phyloP scores from a whole-genome alignment of 805 yeast species.

The Candida ortonii region DNA sequence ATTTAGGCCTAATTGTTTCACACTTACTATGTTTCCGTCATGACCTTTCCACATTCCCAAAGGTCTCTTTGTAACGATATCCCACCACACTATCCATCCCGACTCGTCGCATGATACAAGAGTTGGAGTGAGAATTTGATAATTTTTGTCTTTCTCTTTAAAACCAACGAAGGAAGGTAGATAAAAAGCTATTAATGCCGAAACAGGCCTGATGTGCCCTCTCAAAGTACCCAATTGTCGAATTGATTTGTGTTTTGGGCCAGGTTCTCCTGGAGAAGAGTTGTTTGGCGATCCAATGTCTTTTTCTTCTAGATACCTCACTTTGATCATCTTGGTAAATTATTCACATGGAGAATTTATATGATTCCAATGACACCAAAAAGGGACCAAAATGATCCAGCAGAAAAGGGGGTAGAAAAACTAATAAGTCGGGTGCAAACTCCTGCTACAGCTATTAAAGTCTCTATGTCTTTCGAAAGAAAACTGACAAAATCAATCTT shows the following conservation, averaged over 20 bases:
- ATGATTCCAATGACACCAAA: too few relatives aligned
- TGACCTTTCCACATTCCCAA: conserved; percentile 61
- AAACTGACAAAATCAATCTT: too few relatives aligned
- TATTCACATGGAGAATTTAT: too few relatives aligned
- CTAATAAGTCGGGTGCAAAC: too few relatives aligned
- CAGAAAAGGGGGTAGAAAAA: too few relatives aligned
- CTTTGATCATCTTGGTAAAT: too few relatives aligned
- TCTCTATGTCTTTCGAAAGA: too few relatives aligned
- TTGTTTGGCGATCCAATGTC: conserved; percentile 3
- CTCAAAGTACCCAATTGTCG: conserved; percentile 19
- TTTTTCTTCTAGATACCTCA: conserved; percentile 1
- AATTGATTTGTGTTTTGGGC: too few relatives aligned
- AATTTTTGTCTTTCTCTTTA: neutral
- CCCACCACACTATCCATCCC: conserved; percentile 70
- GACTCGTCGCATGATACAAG: conserved; percentile 56
- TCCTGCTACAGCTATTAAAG: too few relatives aligned
- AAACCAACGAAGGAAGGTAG: conserved; percentile 18
- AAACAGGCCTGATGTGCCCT: conserved; percentile 15
- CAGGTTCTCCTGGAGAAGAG: conserved; percentile 9
- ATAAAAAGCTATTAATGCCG: conserved; percentile 15
- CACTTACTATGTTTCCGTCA: conserved; percentile 44
- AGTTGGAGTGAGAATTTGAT: conserved; percentile 34
- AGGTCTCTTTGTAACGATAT: conserved; percentile 54
- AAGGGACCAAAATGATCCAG: too few relatives aligned
- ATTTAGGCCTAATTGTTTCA: conserved; percentile 42